Percentiles rank a stretch among this genome's conserved stretches.
Evolutionary conservation across 2,329 filamentous ascomycete species (phyloP).

Genomic region (Drechslerella stenobrocha): DNA sequence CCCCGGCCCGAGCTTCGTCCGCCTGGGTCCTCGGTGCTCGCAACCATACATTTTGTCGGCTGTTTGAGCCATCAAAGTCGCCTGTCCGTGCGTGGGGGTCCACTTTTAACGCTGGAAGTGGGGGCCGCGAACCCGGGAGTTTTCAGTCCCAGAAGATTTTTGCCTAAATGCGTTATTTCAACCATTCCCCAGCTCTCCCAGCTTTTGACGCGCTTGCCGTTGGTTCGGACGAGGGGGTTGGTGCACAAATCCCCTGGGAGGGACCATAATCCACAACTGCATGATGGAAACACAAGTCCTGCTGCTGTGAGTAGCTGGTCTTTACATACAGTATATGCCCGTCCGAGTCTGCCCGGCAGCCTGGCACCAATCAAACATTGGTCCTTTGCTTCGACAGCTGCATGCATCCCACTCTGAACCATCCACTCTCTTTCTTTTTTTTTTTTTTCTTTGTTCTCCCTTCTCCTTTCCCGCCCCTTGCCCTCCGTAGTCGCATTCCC

Average conservation of each 20-base stretch:
- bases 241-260: not conserved
- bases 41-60: slow-evolving; percentile 42
- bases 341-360: slow-evolving; percentile 3
- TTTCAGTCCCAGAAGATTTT: slow-evolving; percentile 17
- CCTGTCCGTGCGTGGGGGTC: slow-evolving; percentile 30
- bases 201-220: slow-evolving; percentile 37
- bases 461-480: not conserved
- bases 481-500: slow-evolving; percentile 21
- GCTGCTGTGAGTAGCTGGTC: not conserved
- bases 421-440: slow-evolving; percentile 13
- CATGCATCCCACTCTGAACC: slow-evolving; percentile 3
- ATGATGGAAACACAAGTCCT: too few species aligned
- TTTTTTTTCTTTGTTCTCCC: slow-evolving; percentile 20
- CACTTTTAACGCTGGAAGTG: slow-evolving; percentile 37
- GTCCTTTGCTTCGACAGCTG: slow-evolving; percentile 5
- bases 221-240: slow-evolving; percentile 9
- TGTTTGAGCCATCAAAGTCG: slow-evolving; percentile 32
- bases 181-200: slow-evolving; percentile 26
- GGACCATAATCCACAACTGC: not conserved
- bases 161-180: slow-evolving; percentile 49
- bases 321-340: not conserved
- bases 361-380: slow-evolving; percentile 32
- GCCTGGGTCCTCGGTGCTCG: slow-evolving; percentile 31
- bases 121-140: slow-evolving; percentile 44
- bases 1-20: slow-evolving; percentile 37